These are phyloP conservation scores for Epicoccum sorghinum DNA, from an alignment of 2,329 filamentous ascomycete genomes.

Conservation along the genomic window DNA sequence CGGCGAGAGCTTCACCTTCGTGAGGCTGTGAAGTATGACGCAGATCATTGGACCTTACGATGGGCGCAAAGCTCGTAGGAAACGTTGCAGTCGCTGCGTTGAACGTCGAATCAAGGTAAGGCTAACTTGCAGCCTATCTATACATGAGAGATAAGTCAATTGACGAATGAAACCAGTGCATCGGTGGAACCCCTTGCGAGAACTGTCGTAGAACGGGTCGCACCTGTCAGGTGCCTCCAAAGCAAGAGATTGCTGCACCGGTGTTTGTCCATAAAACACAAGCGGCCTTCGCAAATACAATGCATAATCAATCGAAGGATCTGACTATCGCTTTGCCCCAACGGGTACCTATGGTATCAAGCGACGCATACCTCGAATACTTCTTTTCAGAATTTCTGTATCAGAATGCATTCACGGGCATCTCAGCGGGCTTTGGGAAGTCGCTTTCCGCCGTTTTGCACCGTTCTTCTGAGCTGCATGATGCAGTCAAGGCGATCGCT, in stretches of 20 bases:
- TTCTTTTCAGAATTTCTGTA: constrained; percentile 32
- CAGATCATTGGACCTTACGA: constrained; percentile 33
- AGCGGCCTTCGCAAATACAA: background rate
- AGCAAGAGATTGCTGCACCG: constrained; percentile 6
- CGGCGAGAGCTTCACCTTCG: too few species aligned
- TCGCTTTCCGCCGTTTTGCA: constrained; percentile 22
- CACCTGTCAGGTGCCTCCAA: constrained; percentile 16
- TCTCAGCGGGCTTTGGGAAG: constrained; percentile 5
- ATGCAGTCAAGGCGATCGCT: constrained; percentile 29
- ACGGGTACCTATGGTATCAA: background rate
- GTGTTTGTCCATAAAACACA: constrained; percentile 24
- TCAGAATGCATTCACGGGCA: constrained; percentile 27
- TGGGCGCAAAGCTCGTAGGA: constrained; percentile 35
- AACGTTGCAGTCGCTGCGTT: constrained; percentile 33
- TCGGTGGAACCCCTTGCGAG: constrained; percentile 30
- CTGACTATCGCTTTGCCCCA: background rate
- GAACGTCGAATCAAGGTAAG: constrained; percentile 35
- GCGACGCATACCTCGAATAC: constrained; percentile 22
- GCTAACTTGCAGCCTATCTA: background rate
- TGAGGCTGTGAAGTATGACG: constrained; percentile 10
- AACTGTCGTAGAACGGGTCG: constrained; percentile 26
- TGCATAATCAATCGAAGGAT: background rate
- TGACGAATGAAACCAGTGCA: constrained; percentile 21
- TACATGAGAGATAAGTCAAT: background rate
- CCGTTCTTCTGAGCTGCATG: constrained; percentile 22